A percentile compares a stretch with the other conserved stretches of the same genome.
These are phyloP conservation scores for Aspergillus carbonarius DNA, from an alignment of 2,329 filamentous ascomycete genomes.

Conservation along the genomic window DNA sequence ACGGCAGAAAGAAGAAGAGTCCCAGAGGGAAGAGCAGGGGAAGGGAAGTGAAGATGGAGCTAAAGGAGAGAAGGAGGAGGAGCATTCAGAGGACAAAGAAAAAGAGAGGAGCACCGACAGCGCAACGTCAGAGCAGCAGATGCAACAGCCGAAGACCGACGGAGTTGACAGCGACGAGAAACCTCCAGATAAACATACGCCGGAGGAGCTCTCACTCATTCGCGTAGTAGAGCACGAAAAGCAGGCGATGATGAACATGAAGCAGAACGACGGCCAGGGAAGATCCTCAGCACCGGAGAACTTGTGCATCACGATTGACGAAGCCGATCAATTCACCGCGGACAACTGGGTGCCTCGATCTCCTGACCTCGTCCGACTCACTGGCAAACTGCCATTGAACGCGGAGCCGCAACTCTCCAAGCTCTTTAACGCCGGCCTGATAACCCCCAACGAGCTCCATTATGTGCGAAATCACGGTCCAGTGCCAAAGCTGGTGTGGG, in stretches of 20 bases:
- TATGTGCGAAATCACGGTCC: conserved; percentile 57
- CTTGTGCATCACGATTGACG: conserved; percentile 46
- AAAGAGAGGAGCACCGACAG: conserved; percentile 7
- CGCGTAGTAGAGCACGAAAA: conserved; percentile 46
- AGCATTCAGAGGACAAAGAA: conserved; percentile 15
- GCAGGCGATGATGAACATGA: conserved; percentile 38
- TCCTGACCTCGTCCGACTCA: conserved; percentile 49
- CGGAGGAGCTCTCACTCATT: conserved; percentile 48
- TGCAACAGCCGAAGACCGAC: not conserved
- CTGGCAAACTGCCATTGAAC: conserved; percentile 56
- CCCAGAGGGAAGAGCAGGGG: conserved; percentile 10
- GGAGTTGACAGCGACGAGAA: not conserved
- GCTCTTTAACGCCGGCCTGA: conserved; percentile 49
- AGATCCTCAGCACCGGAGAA: conserved; percentile 36
- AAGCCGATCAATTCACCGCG: conserved; percentile 52
- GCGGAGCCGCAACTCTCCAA: conserved; percentile 46
- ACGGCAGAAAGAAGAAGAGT: not conserved
- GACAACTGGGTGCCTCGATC: conserved; percentile 56
- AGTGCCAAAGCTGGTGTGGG: conserved; percentile 53
- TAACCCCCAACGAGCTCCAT: conserved; percentile 53
- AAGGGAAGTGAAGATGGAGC: conserved; percentile 35
- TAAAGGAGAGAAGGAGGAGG: conserved; percentile 17
- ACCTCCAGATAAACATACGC: conserved; percentile 33
- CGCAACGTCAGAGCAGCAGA: not conserved
- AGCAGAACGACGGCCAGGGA: conserved; percentile 48